These are phyloP conservation scores for Rhododendron mucronatum DNA, from an alignment of 148 eudicot species.

Conservation along the genomic window DNA sequence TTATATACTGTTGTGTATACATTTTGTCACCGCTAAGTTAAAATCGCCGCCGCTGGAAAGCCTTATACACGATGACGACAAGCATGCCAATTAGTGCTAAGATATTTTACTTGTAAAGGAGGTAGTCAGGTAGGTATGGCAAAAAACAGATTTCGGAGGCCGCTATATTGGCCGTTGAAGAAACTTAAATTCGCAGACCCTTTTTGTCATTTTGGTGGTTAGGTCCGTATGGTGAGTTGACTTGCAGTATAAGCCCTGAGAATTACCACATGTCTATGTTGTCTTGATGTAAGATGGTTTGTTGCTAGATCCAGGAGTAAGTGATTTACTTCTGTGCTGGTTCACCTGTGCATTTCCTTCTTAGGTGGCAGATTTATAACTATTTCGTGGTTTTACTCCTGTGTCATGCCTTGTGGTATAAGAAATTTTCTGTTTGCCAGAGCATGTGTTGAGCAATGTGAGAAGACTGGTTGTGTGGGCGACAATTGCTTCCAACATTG, in stretches of 20 bases:
- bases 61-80: background rate
- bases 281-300: background rate
- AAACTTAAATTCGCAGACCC: background rate
- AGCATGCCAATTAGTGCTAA: background rate
- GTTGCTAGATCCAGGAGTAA: slow-evolving; percentile 1
- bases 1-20: no score
- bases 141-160: background rate
- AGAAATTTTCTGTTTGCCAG: slow-evolving; percentile 28
- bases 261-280: background rate
- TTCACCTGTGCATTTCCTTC: background rate
- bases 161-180: background rate
- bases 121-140: background rate
- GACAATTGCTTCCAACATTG: slow-evolving; percentile 72
- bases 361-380: slow-evolving; percentile 1
- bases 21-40: no score
- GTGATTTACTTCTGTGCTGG: background rate
- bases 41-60: background rate
- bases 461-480: slow-evolving; percentile 84
- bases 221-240: background rate
- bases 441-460: slow-evolving; percentile 74
- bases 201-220: background rate
- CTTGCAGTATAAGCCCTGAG: background rate
- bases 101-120: background rate
- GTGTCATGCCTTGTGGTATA: background rate
- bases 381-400: background rate